Evolutionary conservation across 2,329 filamentous ascomycete genomes (phyloP).

Genomic region (Didymella arachidicola): DNA sequence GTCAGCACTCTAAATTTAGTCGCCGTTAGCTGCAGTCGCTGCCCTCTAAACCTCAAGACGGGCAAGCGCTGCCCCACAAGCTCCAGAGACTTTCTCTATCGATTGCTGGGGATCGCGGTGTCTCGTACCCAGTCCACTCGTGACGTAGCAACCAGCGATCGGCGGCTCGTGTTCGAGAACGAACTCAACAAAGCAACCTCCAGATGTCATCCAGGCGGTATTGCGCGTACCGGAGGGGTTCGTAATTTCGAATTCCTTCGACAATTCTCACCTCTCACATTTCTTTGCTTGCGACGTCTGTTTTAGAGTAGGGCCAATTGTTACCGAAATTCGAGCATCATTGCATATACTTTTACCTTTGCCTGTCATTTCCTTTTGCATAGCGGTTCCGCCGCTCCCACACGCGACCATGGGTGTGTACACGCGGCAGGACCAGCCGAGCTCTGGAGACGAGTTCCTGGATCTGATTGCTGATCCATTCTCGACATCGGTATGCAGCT

Average conservation of each 20-base stretch:
- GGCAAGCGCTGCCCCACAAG: conserved; percentile 14
- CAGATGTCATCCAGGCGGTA: conserved; percentile 20
- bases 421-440: conserved; percentile 24
- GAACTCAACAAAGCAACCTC: conserved; percentile 21
- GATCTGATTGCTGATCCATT: conserved; percentile 53
- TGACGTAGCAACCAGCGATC: conserved; percentile 27
- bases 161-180: conserved; percentile 20
- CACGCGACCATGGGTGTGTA: conserved; percentile 25
- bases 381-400: conserved; percentile 15
- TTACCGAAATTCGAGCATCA: conserved; percentile 1
- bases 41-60: conserved; percentile 3
- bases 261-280: conserved; percentile 6
- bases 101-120: conserved; percentile 10
- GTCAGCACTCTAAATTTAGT: conserved; percentile 23
- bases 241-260: conserved; percentile 7
- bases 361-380: conserved; percentile 12
- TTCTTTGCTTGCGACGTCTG: neutral
- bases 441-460: conserved; percentile 48
- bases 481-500: conserved; percentile 37
- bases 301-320: neutral
- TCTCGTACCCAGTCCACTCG: conserved; percentile 11
- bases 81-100: conserved; percentile 3
- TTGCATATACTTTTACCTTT: neutral
- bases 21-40: conserved; percentile 14
- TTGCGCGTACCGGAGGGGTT: conserved; percentile 20